phyloP scores from a whole-genome alignment of 345 rosid species.

The Citrus maxima region DNA sequence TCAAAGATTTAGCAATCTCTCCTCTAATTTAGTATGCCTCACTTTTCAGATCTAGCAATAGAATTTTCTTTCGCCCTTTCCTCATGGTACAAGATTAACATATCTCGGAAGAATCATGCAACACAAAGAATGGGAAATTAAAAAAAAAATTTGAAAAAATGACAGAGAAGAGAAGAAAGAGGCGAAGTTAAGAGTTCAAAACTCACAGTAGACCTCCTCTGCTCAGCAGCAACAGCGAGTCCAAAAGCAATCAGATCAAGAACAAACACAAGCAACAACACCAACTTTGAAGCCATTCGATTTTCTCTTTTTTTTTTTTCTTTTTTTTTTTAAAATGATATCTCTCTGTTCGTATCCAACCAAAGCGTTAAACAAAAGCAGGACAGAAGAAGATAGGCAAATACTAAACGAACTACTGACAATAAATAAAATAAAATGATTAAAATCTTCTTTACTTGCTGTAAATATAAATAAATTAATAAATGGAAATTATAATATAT shows the following conservation, averaged over 20 bases:
- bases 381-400: background rate
- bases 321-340: background rate
- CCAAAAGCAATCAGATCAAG: conserved; percentile 80
- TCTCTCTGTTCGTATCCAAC: background rate
- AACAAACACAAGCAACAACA: conserved; percentile 61
- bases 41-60: conserved; percentile 12
- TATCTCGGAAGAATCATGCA: background rate
- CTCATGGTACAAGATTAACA: background rate
- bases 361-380: conserved; percentile 9
- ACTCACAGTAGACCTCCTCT: conserved; percentile 80
- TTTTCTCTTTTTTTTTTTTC: too few relatives aligned
- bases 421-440: background rate
- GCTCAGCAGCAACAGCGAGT: conserved; percentile 98
- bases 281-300: conserved; percentile 60
- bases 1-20: background rate
- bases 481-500: too few relatives aligned
- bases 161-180: background rate
- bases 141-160: background rate
- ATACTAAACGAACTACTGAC: background rate
- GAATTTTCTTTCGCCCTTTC: background rate
- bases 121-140: background rate
- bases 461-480: background rate
- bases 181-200: background rate
- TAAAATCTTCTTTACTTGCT: background rate
- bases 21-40: background rate